Evolutionary conservation across 2,329 filamentous ascomycete genomes (phyloP).

Genomic region (Talaromyces sp.): DNA sequence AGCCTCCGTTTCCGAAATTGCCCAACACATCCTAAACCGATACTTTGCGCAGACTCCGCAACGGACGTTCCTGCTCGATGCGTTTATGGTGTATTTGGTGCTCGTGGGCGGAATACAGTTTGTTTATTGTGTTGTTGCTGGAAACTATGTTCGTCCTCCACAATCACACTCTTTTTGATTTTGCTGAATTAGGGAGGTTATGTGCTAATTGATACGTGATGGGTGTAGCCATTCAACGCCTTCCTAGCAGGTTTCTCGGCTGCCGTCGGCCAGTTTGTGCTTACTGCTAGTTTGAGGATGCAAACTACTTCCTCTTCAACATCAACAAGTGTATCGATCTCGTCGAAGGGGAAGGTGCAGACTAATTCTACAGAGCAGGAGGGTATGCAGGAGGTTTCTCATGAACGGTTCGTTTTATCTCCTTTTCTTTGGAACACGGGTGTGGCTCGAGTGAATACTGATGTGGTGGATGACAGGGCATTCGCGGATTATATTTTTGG

Average conservation of each 20-base stretch:
- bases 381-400: slow-evolving; percentile 31
- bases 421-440: too few relatives aligned
- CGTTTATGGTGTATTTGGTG: slow-evolving; percentile 84
- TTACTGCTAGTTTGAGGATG: slow-evolving; percentile 86
- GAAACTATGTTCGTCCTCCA: slow-evolving; percentile 77
- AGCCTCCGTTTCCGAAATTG: slow-evolving; percentile 56
- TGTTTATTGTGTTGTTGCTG: slow-evolving; percentile 83
- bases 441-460: slow-evolving; percentile 10
- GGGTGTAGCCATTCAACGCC: slow-evolving; percentile 86
- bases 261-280: slow-evolving; percentile 94
- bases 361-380: slow-evolving; percentile 8
- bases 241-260: slow-evolving; percentile 94
- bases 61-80: slow-evolving; percentile 86
- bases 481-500: slow-evolving; percentile 97
- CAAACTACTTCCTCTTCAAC: slow-evolving; percentile 72
- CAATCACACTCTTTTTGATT: not conserved
- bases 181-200: not conserved
- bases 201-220: not conserved
- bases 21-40: slow-evolving; percentile 69
- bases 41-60: slow-evolving; percentile 82
- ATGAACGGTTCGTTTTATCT: slow-evolving; percentile 37
- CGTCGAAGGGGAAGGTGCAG: slow-evolving; percentile 28
- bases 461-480: slow-evolving; percentile 58
- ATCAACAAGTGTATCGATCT: not conserved
- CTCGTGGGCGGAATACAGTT: slow-evolving; percentile 89